Percentiles rank a stretch among this genome's conserved stretches.
Conservation (phyloP, 2,329 filamentous ascomycete genomes). For the Dactylellina leptospora region DNA sequence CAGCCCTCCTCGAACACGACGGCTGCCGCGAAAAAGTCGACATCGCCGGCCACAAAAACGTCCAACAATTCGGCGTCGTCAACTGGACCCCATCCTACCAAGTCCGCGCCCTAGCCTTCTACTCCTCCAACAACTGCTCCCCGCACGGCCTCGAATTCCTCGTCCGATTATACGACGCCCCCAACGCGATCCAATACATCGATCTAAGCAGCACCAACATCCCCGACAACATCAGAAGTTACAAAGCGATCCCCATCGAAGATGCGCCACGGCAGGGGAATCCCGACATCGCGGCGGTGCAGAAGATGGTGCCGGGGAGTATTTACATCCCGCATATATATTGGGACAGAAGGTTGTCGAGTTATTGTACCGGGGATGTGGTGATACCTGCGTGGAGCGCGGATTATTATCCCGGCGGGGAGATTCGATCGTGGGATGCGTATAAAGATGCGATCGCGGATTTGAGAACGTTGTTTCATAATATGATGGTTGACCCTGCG, state of each 20-base stretch:
- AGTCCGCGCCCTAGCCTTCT: constrained; percentile 23
- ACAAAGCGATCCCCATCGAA: constrained; percentile 4
- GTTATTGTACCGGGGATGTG: constrained; percentile 31
- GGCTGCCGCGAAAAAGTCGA: constrained; percentile 4
- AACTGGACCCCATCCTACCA: constrained; percentile 28
- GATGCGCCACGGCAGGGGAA: neutral
- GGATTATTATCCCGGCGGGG: constrained; percentile 16
- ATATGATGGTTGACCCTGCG: constrained; percentile 1
- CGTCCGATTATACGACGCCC: constrained; percentile 24
- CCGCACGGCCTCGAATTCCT: neutral
- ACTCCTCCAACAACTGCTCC: neutral
- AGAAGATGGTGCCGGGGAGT: constrained; percentile 31
- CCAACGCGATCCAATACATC: constrained; percentile 19
- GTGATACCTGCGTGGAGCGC: constrained; percentile 24
- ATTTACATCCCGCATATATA: constrained; percentile 26
- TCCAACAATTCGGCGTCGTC: constrained; percentile 24
- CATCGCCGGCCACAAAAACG: neutral
- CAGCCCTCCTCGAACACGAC: neutral
- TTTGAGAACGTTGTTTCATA: neutral
- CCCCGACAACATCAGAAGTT: constrained; percentile 5
- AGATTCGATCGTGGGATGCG: constrained; percentile 3
- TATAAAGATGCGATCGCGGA: constrained; percentile 11
- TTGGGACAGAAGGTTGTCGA: constrained; percentile 5
- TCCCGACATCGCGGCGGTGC: neutral
- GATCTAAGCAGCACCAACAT: constrained; percentile 22